phyloP scores from a whole-genome alignment of 495 filamentous ascomycete genomes.

The Geoglossum glabrum region DNA sequence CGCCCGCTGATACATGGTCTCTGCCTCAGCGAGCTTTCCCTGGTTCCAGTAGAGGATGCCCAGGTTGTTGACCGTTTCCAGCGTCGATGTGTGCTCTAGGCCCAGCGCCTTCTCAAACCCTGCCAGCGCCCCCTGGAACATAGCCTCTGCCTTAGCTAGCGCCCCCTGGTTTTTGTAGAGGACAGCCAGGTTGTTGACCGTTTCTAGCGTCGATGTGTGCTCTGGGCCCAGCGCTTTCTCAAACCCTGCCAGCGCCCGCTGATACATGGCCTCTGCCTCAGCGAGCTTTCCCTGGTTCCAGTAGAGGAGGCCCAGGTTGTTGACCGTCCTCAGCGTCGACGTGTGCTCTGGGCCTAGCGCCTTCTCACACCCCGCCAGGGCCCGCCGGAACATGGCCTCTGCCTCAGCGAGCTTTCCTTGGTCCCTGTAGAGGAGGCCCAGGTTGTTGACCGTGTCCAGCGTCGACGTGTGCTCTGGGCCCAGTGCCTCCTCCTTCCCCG shows the following conservation, averaged over 20 bases:
- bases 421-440: neutral
- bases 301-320: neutral
- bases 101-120: constrained; percentile 1
- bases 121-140: constrained; percentile 2
- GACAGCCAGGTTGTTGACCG: constrained; percentile 9
- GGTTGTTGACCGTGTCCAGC: neutral
- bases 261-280: neutral
- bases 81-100: neutral
- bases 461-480: neutral
- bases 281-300: neutral
- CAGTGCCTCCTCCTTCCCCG: constrained; percentile 1
- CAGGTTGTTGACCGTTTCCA: neutral
- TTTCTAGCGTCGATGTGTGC: constrained; percentile 1
- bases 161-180: constrained; percentile 15
- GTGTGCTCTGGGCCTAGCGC: neutral
- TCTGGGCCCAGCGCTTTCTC: neutral
- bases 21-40: neutral
- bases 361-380: neutral
- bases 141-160: constrained; percentile 4
- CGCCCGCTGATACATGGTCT: constrained; percentile 3
- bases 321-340: neutral
- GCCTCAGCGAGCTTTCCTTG: constrained; percentile 1
- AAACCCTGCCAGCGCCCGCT: neutral
- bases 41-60: constrained; percentile 1
- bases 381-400: constrained; percentile 1